Conservation (phyloP, 2,329 filamentous ascomycete species). For the Phialocephala sp. region DNA sequence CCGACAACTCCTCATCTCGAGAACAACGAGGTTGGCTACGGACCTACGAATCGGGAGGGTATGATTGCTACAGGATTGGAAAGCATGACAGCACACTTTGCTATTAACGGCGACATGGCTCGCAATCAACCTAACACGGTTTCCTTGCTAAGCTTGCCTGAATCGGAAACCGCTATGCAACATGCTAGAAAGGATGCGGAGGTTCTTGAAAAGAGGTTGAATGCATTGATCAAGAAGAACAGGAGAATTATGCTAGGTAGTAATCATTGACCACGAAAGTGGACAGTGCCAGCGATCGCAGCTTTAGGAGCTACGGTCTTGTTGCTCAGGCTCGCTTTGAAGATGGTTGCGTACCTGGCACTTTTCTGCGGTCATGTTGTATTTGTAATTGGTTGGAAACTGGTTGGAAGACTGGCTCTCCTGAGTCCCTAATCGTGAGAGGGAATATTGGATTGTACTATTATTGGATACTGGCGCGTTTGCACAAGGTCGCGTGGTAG, state of each 20-base stretch:
- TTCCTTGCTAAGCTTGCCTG: constrained; percentile 65
- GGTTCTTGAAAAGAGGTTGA: constrained; percentile 65
- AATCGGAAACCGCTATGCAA: constrained; percentile 61
- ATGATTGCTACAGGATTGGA: constrained; percentile 41
- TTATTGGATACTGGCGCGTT: background rate
- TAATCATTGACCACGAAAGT: constrained; percentile 39
- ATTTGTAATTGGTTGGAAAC: constrained; percentile 3
- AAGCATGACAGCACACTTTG: constrained; percentile 43
- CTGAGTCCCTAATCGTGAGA: background rate
- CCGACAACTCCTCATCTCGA: constrained; percentile 24
- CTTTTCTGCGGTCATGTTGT: constrained; percentile 12
- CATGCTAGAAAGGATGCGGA: constrained; percentile 63
- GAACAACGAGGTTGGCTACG: constrained; percentile 32
- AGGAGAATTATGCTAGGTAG: constrained; percentile 54
- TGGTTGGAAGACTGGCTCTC: background rate
- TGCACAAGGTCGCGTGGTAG: background rate
- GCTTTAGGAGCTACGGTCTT: constrained; percentile 17
- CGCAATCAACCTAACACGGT: constrained; percentile 40
- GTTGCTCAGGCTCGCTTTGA: constrained; percentile 13
- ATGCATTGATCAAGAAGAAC: constrained; percentile 65
- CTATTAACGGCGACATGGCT: constrained; percentile 38
- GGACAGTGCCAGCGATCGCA: constrained; percentile 13
- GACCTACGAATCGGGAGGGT: constrained; percentile 35
- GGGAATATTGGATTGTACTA: background rate
- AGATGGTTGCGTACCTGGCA: constrained; percentile 17